A percentile compares a stretch with the other conserved stretches of the same genome.
Evolutionary conservation across 192 early-diverging fungal genomes (phyloP).

Genomic region (Mortierella hygrophila): DNA sequence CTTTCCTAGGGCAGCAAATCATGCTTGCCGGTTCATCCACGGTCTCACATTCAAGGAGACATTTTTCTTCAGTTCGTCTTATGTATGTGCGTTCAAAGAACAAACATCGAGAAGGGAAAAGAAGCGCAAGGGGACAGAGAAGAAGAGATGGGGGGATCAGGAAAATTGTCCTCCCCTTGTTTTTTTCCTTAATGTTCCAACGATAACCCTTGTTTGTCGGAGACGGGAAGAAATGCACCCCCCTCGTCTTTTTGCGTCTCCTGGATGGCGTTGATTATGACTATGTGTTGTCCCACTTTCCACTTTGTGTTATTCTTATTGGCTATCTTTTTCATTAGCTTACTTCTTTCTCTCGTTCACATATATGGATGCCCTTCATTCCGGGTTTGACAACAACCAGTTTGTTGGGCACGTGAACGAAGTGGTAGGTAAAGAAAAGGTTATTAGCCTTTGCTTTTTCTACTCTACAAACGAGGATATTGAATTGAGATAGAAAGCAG

Average conservation of each 20-base stretch:
- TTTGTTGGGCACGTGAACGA: neutral
- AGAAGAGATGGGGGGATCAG: neutral
- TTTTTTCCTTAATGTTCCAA: neutral
- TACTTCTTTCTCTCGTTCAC: neutral
- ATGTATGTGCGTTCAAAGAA: neutral
- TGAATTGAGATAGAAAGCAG: no score
- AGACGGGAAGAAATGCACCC: neutral
- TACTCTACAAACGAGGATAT: neutral
- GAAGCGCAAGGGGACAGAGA: neutral
- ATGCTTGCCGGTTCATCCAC: conserved; percentile 24
- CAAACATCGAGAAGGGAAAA: neutral
- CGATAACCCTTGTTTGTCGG: conserved; percentile 5
- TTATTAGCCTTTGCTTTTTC: no score
- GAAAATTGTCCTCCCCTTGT: neutral
- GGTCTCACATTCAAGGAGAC: conserved; percentile 6
- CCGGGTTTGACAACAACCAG: neutral
- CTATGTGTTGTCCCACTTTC: neutral
- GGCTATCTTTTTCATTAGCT: neutral
- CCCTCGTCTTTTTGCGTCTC: neutral
- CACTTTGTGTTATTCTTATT: no score
- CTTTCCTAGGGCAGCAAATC: conserved; percentile 30
- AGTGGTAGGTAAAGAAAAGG: neutral
- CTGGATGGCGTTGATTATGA: neutral
- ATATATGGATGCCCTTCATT: no score
- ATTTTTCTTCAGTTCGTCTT: no score